Percentiles rank a stretch among this genome's conserved stretches.
These are phyloP conservation scores for Rhododendron williamsianum DNA, from an alignment of 148 eudicot genomes.

Conservation along the genomic window DNA sequence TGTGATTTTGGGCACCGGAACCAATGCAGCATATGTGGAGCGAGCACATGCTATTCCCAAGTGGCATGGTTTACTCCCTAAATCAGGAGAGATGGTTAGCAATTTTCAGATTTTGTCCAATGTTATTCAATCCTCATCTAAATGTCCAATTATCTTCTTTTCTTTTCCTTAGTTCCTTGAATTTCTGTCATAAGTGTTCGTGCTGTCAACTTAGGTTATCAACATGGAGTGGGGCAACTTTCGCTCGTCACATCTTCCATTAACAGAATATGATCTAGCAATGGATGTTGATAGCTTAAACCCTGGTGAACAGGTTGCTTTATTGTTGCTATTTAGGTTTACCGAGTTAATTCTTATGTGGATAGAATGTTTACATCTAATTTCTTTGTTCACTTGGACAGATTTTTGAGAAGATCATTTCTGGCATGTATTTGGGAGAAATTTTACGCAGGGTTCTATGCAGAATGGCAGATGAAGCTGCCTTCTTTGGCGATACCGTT, in stretches of 20 bases:
- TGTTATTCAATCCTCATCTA: not conserved
- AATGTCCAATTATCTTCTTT: not conserved
- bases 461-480: constrained; percentile 82
- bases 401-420: constrained; percentile 90
- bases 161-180: not conserved
- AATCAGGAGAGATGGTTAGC: constrained; percentile 85
- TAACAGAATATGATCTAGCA: constrained; percentile 64
- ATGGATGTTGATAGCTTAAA: constrained; percentile 79
- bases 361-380: not conserved
- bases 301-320: constrained; percentile 79
- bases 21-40: constrained; percentile 98
- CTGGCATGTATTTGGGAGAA: constrained; percentile 97
- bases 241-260: constrained; percentile 76
- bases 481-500: constrained; percentile 71
- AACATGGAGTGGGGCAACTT: constrained; percentile 98
- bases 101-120: not conserved
- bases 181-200: not conserved
- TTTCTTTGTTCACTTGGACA: constrained; percentile 17
- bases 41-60: constrained; percentile 88
- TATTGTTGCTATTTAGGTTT: not conserved
- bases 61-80: constrained; percentile 78
- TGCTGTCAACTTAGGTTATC: constrained; percentile 40
- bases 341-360: not conserved
- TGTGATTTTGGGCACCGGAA: constrained; percentile 95
- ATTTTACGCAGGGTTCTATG: constrained; percentile 73